phyloP scores from a whole-genome alignment of 2,329 filamentous ascomycete species.

The Catunica adiposa region DNA sequence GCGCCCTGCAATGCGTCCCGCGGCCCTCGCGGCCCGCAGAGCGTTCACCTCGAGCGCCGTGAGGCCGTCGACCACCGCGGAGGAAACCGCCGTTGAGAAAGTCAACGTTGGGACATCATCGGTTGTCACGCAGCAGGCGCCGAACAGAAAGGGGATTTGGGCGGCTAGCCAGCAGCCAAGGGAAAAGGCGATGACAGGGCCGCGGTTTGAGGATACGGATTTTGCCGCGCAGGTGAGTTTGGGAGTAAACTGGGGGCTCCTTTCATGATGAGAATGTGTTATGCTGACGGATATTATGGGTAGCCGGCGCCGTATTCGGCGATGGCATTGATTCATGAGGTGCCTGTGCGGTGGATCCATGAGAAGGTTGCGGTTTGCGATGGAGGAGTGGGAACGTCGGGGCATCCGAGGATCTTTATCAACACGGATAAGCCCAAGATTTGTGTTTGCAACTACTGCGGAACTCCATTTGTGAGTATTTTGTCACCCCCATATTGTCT shows the following conservation, averaged over 20 bases:
- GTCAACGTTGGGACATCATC: neutral
- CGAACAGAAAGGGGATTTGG: constrained; percentile 72
- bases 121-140: constrained; percentile 47
- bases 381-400: constrained; percentile 75
- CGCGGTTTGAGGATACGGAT: constrained; percentile 92
- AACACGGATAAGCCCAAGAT: constrained; percentile 97
- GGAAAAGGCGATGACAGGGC: constrained; percentile 74
- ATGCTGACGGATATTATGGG: neutral
- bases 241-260: neutral
- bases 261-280: neutral
- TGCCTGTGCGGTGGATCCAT: constrained; percentile 85
- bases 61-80: constrained; percentile 9
- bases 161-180: constrained; percentile 71
- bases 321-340: constrained; percentile 90
- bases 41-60: neutral
- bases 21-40: neutral
- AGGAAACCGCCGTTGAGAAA: neutral
- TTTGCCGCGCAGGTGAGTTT: constrained; percentile 69
- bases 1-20: neutral
- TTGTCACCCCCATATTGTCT: neutral
- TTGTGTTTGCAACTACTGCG: constrained; percentile 78
- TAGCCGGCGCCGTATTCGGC: constrained; percentile 80
- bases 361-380: constrained; percentile 71
- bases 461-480: constrained; percentile 66
- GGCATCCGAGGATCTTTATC: constrained; percentile 90